Evolutionary conservation across 2,329 filamentous ascomycete genomes (phyloP), one percentile per base, ranked within the genome.

Genomic region (Fusarium irregulare): DNA sequence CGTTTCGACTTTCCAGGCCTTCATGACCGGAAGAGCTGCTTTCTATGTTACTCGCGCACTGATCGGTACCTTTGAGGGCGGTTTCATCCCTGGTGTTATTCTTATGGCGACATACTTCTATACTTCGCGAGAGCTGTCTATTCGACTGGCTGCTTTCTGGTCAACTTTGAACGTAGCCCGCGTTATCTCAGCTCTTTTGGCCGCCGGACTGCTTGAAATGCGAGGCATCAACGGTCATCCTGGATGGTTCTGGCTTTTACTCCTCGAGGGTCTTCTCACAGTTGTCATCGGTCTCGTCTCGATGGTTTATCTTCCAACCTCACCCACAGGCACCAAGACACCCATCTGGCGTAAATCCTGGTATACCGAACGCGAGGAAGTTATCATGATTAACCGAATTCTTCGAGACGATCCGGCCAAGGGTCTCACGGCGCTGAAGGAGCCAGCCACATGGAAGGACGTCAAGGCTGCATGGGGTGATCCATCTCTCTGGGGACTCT

Each of bases 71-170:
- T 86, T 82, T 51, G 85, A 88, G 70, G 85, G 85, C 14, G 87
- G 87, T 5, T 89, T 88, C 69, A 88, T 89, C 54, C 87, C 87
- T 3, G 86, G 85, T 68, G 86, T 85, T 13, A 87, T 91, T 51
- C 81, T 91, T 3, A 92, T 91, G 76, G 83, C 91, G 2, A 89
- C 87, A 3, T 93, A 93, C 77, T 93, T 91, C 78, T 93, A 92
- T 80, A 93, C 86, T 6, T 87, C 87, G 2, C 84, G 83, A 55
- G 91, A 93, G 75, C 80, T 93, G 1, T 89, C 91, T 0, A 84
- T 87, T 32, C 86, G 92, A 0, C 82, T 93, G 12, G 88, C 88
- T 45, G 89, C 84, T 73, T 93, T 93, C 78, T 93, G 91, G 91
- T 83, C 82, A 2, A 84, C 83, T 4, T 78, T 85, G 27, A 84